Evolutionary conservation across 1,284 basidiomycete genomes (phyloP).

Genomic region (Leccinum griseonigrum): DNA sequence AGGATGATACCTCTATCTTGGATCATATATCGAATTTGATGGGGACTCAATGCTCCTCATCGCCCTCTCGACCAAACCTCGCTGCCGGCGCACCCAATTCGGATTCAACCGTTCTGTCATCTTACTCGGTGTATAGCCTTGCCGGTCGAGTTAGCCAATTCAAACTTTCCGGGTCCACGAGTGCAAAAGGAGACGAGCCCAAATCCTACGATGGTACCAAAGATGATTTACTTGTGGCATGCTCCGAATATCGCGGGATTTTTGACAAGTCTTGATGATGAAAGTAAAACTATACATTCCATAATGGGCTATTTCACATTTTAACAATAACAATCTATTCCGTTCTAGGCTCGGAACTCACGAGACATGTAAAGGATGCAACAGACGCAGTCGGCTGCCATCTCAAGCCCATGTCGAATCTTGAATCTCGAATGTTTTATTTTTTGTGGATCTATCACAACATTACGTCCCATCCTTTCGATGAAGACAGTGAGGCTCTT

Average conservation of each 20-base stretch:
- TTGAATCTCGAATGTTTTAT: conserved; percentile 11
- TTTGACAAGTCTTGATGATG: conserved; percentile 35
- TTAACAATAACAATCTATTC: background rate
- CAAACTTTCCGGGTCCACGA: conserved; percentile 12
- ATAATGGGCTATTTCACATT: background rate
- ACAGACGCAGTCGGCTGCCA: conserved; percentile 18
- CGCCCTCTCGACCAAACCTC: conserved; percentile 4
- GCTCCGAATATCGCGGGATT: conserved; percentile 39
- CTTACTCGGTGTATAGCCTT: conserved; percentile 20
- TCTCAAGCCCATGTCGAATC: conserved; percentile 10
- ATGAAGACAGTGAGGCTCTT: conserved; percentile 28
- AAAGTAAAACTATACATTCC: conserved; percentile 6
- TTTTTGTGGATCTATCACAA: conserved; percentile 1
- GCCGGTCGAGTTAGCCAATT: conserved; percentile 15
- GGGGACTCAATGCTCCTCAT: conserved; percentile 14
- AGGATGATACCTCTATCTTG: conserved; percentile 52
- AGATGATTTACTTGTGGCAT: conserved; percentile 31
- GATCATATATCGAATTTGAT: conserved; percentile 49
- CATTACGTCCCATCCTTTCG: background rate
- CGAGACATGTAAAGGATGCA: conserved; percentile 24
- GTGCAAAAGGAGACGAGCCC: background rate
- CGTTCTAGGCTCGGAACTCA: conserved; percentile 19
- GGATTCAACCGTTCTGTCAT: background rate
- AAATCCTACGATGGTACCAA: background rate
- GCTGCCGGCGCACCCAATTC: background rate